phyloP scores from a whole-genome alignment of 768 basidiomycete species.

The Macrolepiota albuminosa region DNA sequence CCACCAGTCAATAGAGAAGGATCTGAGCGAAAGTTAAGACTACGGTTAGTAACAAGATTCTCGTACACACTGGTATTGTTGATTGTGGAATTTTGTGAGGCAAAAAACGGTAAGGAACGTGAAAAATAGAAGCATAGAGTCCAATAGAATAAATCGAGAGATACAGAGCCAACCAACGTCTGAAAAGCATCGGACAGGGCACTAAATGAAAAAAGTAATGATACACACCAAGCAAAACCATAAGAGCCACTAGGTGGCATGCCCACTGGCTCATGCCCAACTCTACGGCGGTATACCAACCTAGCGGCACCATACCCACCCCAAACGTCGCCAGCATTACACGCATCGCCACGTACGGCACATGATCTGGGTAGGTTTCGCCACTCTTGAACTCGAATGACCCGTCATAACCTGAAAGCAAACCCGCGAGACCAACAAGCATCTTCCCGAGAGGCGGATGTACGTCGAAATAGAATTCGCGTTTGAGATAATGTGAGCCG shows the following conservation, averaged over 20 bases:
- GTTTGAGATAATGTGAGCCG: constrained; percentile 95
- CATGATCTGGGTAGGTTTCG: constrained; percentile 70
- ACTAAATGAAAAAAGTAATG: background rate
- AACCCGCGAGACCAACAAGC: constrained; percentile 92
- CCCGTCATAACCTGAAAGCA: constrained; percentile 89
- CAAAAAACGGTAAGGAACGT: constrained; percentile 96
- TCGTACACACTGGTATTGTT: constrained; percentile 79
- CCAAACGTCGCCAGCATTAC: constrained; percentile 94
- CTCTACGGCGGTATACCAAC: constrained; percentile 95
- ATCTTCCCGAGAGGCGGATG: constrained; percentile 99
- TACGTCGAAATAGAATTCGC: constrained; percentile 99
- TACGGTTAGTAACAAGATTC: background rate
- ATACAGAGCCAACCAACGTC: constrained; percentile 97
- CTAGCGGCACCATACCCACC: constrained; percentile 91
- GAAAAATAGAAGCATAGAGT: constrained; percentile 99
- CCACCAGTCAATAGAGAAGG: constrained; percentile 98
- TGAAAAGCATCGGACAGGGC: constrained; percentile 23
- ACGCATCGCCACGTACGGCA: constrained; percentile 93
- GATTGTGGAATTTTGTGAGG: constrained; percentile 94
- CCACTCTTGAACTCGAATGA: constrained; percentile 94
- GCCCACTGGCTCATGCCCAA: constrained; percentile 88
- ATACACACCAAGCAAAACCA: constrained; percentile 83
- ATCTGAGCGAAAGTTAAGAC: constrained; percentile 36
- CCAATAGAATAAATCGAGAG: constrained; percentile 94
- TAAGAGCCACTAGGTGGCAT: constrained; percentile 87